Conservation (phyloP, 257 asterid species). For the Lithospermum erythrorhizon region DNA sequence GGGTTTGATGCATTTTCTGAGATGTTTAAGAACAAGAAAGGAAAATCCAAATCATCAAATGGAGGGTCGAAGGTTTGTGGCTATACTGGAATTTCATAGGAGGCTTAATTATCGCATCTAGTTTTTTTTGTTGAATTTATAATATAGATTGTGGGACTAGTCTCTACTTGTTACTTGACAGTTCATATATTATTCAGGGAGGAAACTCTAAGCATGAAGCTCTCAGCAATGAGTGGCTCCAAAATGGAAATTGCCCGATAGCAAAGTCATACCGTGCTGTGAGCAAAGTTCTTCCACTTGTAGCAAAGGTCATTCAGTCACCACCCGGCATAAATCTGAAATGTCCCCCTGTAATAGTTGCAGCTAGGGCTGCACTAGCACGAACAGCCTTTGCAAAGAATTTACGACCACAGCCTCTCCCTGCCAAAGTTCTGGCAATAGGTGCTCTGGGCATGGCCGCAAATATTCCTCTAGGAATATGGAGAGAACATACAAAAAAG, state of each 20-base stretch:
- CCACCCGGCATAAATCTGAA: conserved; percentile 60
- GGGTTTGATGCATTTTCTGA: conserved; percentile 70
- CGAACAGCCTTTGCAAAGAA: conserved; percentile 71
- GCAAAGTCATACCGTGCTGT: conserved; percentile 89
- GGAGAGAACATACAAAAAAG: conserved; percentile 86
- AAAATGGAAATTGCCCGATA: conserved; percentile 79
- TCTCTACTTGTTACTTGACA: neutral
- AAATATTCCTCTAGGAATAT: conserved; percentile 68
- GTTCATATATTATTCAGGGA: conserved; percentile 37
- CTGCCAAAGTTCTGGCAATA: conserved; percentile 56
- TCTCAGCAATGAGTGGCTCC: conserved; percentile 68
- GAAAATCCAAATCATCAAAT: conserved; percentile 29
- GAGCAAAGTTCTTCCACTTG: conserved; percentile 65
- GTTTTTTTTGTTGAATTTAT: neutral
- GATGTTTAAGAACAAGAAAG: conserved; percentile 48
- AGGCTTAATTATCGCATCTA: neutral
- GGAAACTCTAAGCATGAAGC: conserved; percentile 61
- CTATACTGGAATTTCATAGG: too few relatives aligned
- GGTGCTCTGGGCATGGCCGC: conserved; percentile 80
- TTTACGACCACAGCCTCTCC: conserved; percentile 81
- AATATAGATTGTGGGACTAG: neutral
- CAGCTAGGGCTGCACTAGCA: conserved; percentile 70
- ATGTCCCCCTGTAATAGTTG: conserved; percentile 82
- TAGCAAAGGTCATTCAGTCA: conserved; percentile 72
- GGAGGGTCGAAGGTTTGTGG: conserved; percentile 40